phyloP scores from a whole-genome alignment of 768 basidiomycete species.

The Fomitopsis pulvina region DNA sequence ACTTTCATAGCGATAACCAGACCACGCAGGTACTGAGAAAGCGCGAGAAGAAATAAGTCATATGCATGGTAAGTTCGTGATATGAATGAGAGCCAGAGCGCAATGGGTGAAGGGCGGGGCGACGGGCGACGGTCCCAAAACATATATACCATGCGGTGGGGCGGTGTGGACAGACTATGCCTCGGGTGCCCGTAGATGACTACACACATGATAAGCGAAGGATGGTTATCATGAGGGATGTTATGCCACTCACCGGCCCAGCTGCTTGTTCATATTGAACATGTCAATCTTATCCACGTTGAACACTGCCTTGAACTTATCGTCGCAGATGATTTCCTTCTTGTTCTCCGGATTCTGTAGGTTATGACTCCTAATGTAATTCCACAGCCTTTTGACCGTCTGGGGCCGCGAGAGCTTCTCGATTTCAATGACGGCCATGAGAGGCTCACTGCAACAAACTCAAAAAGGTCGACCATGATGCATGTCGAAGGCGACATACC shows the following conservation, averaged over 20 bases:
- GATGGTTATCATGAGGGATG: neutral
- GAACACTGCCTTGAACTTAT: conserved; percentile 66
- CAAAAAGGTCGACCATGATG: neutral
- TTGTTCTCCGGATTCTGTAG: conserved; percentile 83
- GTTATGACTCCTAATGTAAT: conserved; percentile 73
- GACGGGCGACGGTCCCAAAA: too few relatives aligned
- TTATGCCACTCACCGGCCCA: conserved; percentile 54
- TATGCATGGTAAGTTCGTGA: neutral
- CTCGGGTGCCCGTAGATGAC: conserved; percentile 16
- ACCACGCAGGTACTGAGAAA: neutral
- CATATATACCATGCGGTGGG: too few relatives aligned
- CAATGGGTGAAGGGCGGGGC: too few relatives aligned
- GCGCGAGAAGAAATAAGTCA: neutral
- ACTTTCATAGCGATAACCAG: conserved; percentile 2
- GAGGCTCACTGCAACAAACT: conserved; percentile 49
- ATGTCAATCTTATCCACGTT: conserved; percentile 79
- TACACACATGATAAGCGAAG: neutral
- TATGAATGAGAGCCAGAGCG: too few relatives aligned
- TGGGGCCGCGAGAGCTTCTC: conserved; percentile 78
- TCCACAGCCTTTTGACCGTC: conserved; percentile 88
- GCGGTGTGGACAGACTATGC: too few relatives aligned
- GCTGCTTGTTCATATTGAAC: conserved; percentile 92
- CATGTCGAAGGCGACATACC: conserved; percentile 35
- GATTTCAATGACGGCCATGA: conserved; percentile 62
- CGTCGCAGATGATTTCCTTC: conserved; percentile 83